Base-by-base conservation (phyloP, 192 early-diverging fungal species). In the Coemansia sp. region DNA sequence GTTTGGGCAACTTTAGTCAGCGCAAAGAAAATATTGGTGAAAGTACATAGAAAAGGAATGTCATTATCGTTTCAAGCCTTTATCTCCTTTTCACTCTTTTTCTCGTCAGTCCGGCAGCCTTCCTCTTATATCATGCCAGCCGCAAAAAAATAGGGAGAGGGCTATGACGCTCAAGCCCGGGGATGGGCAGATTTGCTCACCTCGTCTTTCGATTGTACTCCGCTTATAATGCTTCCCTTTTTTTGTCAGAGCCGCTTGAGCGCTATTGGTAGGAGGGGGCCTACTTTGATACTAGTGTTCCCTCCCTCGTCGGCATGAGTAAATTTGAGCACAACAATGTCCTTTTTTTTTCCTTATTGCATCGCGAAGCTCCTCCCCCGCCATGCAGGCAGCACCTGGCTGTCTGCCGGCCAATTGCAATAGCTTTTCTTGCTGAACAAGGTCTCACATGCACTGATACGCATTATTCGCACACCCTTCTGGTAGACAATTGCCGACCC, bases 301-400 rank as follows among this genome's bases (percentile, higher is more conserved):
- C 34, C 42, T 28, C 34, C 57, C 58, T 55, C 25, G 34, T 58
- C 66, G 59, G 35, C 66, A 75, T 69, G 66, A 62, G 63, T 64
- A 59, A 75, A 26, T 25, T 66, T 69, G 62, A 33, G 26, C 28
- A 36, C 45, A 38, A 70, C 69, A 70, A 70, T 70, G 62, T 35
- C 62, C 41, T 16, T 21, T 14, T 56, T 60, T 69, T 56, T 26
- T 53, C 25, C 26, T 31, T 31, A 20, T 31, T 31, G 50, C 26
- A 53, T 53, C 26, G 26, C 50, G 50, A 53, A 53, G 12, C 26
- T 53, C 43, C 43, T 6, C 43, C 18, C 43, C 43, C 20, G 43
- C 43, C 43, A 47, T 47, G 43, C 43, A 47, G 43, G 43, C 18
- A n/a, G 43, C 43, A 47, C 43, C 43, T 47, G 43, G 18, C 43